A percentile compares a stretch with the other conserved stretches of the same genome.
Conservation (phyloP, 169 alveolate genomes). For the Eimeria praecox region DNA sequence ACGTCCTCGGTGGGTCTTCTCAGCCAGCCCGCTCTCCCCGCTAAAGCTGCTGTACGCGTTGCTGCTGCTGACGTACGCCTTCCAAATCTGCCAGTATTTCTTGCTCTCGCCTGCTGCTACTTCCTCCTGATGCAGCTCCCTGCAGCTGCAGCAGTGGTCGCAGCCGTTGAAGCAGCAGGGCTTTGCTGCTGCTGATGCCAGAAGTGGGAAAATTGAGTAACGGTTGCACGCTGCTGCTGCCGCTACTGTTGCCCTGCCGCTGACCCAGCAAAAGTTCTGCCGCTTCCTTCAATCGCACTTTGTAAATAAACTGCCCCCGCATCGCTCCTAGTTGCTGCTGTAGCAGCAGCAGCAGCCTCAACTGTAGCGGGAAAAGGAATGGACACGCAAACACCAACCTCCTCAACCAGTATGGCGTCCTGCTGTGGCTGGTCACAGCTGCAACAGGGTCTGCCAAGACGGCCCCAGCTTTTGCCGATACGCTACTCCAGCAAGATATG, state of each 20-base stretch:
- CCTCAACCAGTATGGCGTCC: conserved; percentile 72
- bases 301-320: conserved; percentile 53
- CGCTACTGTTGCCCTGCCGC: conserved; percentile 44
- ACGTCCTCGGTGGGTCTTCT: not conserved
- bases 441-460: conserved; percentile 76
- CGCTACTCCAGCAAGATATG: conserved; percentile 64
- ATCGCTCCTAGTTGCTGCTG: conserved; percentile 69
- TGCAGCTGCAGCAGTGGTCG: conserved; percentile 54
- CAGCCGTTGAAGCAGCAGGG: conserved; percentile 53
- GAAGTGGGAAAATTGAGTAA: conserved; percentile 27
- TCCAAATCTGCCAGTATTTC: conserved; percentile 76
- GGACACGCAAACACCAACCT: conserved; percentile 68
- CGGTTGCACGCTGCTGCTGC: conserved; percentile 37
- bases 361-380: conserved; percentile 73
- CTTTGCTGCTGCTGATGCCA: conserved; percentile 52
- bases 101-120: conserved; percentile 68
- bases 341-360: conserved; percentile 71
- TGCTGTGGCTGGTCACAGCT: conserved; percentile 50
- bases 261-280: conserved; percentile 52
- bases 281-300: conserved; percentile 61
- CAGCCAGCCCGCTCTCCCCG: not conserved
- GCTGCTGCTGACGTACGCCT: conserved; percentile 29
- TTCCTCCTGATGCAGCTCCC: conserved; percentile 69
- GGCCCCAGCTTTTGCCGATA: conserved; percentile 48
- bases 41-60: not conserved